Base-by-base conservation (phyloP, 176 grass and related monocot species). In the Cymbopogon citratus region DNA sequence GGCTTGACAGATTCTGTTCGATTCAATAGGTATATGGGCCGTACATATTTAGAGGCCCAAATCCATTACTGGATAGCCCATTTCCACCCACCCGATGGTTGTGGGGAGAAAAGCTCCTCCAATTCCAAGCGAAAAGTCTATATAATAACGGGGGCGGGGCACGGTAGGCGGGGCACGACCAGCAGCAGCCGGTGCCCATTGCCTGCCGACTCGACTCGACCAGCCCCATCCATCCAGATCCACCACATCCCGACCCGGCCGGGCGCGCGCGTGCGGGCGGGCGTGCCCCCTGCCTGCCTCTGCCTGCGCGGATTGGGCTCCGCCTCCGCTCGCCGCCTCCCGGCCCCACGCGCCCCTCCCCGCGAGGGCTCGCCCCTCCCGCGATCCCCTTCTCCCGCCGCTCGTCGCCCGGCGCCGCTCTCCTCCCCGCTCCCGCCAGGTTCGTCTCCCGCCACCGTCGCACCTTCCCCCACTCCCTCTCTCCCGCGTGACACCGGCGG, bases 261-360 rank as follows among this genome's bases (percentile, higher is more conserved):
- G 26, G 36, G 70, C 63, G 62, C 85, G 60, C 63, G 62, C 85
- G 77, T 35, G 78, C 24, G 59, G 9, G n/a, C 63, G 70, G 6
- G 62, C 62, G 2, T 6, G 60, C 60, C 21, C 7, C 25, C 48
- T 6, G 60, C 60, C 21, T 19, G 60, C 48, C 43, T n/a, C 31
- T 21, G 23, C 59, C 12, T 16, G 26, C 28, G 68, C n/a, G 69
- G 69, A 46, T 46, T 72, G 69, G 69, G 41, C 45, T 49, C 48
- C 41, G 41, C 40, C 69, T 72, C 69, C 69, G 41, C 68, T 71
- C 39, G 68, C 39, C 68, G 40, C 68, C 39, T 41, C 40, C 69
- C 69, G 69, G 43, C 39, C 68, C 68, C 68, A 71, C 68, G 68
- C 38, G 68, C 39, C 67, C 67, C 69, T 45, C 40, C 69, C 40